These are phyloP conservation scores for Parascedosporium putredinis DNA, from an alignment of 2,329 filamentous ascomycete genomes.

Conservation along the genomic window DNA sequence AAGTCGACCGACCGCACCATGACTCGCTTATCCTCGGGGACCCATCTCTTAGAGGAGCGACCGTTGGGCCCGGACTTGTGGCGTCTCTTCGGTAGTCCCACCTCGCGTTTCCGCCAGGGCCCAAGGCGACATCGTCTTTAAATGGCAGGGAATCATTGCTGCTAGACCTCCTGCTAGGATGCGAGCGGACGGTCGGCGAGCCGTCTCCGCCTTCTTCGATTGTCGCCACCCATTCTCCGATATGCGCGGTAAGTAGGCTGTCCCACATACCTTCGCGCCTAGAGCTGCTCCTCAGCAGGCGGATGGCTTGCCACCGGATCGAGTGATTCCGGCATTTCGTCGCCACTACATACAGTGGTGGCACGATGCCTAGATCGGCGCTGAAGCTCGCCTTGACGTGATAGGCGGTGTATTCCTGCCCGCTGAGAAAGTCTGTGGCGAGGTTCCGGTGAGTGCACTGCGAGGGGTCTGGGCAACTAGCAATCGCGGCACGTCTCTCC, in stretches of 20 bases:
- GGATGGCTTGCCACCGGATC: constrained; percentile 49
- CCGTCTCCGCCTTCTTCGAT: constrained; percentile 39
- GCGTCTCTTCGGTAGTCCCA: constrained; percentile 9
- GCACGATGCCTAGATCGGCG: constrained; percentile 53
- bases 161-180: not conserved
- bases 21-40: constrained; percentile 44
- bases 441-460: constrained; percentile 31
- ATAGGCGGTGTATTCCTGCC: constrained; percentile 31
- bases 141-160: constrained; percentile 15
- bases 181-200: not conserved
- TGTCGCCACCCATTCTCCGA: constrained; percentile 43
- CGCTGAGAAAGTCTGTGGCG: constrained; percentile 25
- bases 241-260: constrained; percentile 45
- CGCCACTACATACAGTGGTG: constrained; percentile 54
- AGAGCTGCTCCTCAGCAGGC: constrained; percentile 47
- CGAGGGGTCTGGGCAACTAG: constrained; percentile 31
- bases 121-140: constrained; percentile 21
- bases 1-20: constrained; percentile 48
- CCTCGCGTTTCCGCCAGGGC: not conserved
- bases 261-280: constrained; percentile 63
- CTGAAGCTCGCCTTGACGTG: constrained; percentile 54
- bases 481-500: constrained; percentile 38
- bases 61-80: constrained; percentile 11
- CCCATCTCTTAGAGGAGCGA: constrained; percentile 11
- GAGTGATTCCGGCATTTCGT: constrained; percentile 52